Base-by-base conservation (phyloP, 805 yeast genomes). In the Metschnikowia lachancei region DNA sequence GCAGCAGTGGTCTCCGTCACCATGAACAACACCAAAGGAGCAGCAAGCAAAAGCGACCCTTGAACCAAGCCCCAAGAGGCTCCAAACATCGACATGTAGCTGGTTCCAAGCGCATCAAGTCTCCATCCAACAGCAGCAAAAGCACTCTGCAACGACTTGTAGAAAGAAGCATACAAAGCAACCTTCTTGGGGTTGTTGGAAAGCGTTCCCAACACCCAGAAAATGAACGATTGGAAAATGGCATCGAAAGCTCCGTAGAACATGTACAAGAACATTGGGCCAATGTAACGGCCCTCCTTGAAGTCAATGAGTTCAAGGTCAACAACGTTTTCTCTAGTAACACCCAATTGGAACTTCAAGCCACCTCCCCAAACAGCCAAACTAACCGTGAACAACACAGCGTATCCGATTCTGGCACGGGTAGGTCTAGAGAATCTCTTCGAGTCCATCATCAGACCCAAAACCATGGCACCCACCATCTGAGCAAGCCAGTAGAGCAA, bases 111-210 rank as follows among this genome's bases (percentile, higher is more conserved):
- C 26, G 78, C 74, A 56, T 80, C 84, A 51, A 79, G 62, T 54
- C 81, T 65, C 85, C 84, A 82, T 12, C 74, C 75, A 39, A 81
- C 68, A 19, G 81, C 85, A 12, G 81, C 80, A 59, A 83, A 83
- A 9, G 84, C 85, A 34, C 81, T 74, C 64, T 81, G 86, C 48
- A 82, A 62, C 47, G 82, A 80, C 67, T 82, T 82, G 67, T 80
- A 81, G 61, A 77, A 77, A 34, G 84, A 84, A 16, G 82, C 81
- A 55, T 78, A 77, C 48, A 80, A 61, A 20, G 83, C 80, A 33
- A 71, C 66, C 60, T 75, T 77, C 64, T 78, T 73, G 28, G 82
- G 74, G 56, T 77, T 74, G 60, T 81, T 81, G 46, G 83, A 72
- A 46, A 81, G 60, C 36, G 82, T 73, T 37, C 86, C 85, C 66